Evolutionary conservation across 2,329 filamentous ascomycete species (phyloP).

Genomic region (Diaporthe aspalathi): DNA sequence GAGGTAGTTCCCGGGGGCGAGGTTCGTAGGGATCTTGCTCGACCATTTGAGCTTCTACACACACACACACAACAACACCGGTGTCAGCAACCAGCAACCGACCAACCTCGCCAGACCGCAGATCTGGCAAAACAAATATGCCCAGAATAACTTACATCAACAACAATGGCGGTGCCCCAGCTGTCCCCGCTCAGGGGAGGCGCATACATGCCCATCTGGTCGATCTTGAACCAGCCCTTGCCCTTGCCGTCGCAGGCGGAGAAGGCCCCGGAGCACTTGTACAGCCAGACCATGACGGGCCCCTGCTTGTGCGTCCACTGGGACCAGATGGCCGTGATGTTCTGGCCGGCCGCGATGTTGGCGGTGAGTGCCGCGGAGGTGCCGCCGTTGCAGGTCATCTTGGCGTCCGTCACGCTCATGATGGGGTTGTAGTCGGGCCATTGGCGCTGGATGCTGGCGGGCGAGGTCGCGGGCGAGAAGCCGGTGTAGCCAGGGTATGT

Average conservation of each 20-base stretch:
- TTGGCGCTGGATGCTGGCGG: constrained; percentile 67
- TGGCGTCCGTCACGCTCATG: constrained; percentile 58
- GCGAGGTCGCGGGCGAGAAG: constrained; percentile 60
- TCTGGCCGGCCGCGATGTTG: constrained; percentile 58
- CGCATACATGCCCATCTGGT: constrained; percentile 62
- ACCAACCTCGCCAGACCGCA: too few species aligned
- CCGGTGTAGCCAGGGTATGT: constrained; percentile 59
- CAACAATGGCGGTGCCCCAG: constrained; percentile 61
- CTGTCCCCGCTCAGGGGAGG: constrained; percentile 55
- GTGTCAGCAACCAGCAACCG: background rate
- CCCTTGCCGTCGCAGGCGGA: constrained; percentile 62
- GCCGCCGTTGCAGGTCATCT: constrained; percentile 68
- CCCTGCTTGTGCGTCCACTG: constrained; percentile 71
- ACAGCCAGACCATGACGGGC: constrained; percentile 69
- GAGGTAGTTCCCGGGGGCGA: constrained; percentile 66
- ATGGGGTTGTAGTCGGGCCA: constrained; percentile 69
- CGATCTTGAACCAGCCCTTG: constrained; percentile 70
- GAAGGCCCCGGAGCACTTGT: constrained; percentile 63
- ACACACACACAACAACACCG: too few species aligned
- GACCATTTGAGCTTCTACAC: constrained; percentile 57
- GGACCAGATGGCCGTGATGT: constrained; percentile 62
- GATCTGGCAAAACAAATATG: too few species aligned
- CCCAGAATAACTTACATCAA: constrained; percentile 42
- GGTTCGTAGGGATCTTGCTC: constrained; percentile 59
- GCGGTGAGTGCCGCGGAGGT: constrained; percentile 58